Base-by-base conservation (phyloP, 208 protist species). In the Borovskyia barvae region DNA sequence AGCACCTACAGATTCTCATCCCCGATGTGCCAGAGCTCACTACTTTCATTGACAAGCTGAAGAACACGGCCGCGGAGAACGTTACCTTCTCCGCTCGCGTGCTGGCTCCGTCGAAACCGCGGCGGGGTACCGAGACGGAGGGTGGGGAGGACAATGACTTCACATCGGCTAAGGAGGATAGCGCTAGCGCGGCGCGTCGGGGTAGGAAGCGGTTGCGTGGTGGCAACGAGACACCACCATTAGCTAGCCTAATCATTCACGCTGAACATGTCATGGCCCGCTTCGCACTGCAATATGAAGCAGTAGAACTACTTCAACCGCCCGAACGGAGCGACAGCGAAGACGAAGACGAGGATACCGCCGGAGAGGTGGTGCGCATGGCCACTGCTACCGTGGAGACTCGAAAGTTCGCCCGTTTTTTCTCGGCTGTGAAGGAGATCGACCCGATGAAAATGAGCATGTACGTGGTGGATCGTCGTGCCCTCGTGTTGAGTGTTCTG, bases 1-100 rank as follows among this genome's bases (percentile, higher is more conserved):
- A 80, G 9, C 58, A 66, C 2, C 20, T 90, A 55, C 72, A 80
- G 26, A 37, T 94, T 1, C 22, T 83, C 17, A 52, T 94, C 12
- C 84, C 84, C 0, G 69, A 75, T 46, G 68, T 94, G 4, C 7
- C 52, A 12, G 88, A 94, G 58, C 79, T 94, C 4, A 62, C 80
- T 29, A 63, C 61, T 8, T 94, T 94, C 46, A 74, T 94, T 1
- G 84, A 94, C 26, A 80, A 85, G 57, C 55, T 91, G 17, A 79
- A 77, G 20, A 77, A 52, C 20, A 82, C 84, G 1, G 67, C 74
- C n/a, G 89, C 85, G 48, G 72, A 85, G 5, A 62, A 40, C 42
- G 70, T 92, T 2, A 85, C 78, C 15, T 87, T 94, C 33, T 75
- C 65, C 17, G 63, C 64, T n/a, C 45, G 59, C 33, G 53, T 46